Conservation (phyloP, 2,329 filamentous ascomycete species). For the Mycosphaerella sp. region DNA sequence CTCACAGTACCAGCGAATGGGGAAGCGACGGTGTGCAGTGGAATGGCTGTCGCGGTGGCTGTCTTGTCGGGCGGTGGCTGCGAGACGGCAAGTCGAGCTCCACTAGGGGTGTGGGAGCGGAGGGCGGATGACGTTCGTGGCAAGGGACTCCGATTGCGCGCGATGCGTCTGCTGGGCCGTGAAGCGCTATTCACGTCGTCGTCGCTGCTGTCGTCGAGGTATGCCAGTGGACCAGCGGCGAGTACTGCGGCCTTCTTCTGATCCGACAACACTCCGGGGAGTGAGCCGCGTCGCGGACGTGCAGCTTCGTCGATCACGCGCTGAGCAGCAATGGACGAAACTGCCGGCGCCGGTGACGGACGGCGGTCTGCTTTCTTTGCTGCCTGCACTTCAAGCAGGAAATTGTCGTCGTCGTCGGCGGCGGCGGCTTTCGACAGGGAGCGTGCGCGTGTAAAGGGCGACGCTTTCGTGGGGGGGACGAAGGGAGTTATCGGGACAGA, state of each 20-base stretch:
- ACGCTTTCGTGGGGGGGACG: constrained; percentile 14
- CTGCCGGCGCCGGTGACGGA: constrained; percentile 28
- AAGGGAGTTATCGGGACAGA: constrained; percentile 9
- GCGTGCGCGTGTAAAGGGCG: constrained; percentile 14
- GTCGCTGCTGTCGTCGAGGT: constrained; percentile 33
- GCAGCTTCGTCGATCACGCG: constrained; percentile 20
- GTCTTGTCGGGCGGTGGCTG: constrained; percentile 13
- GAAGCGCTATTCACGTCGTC: constrained; percentile 22
- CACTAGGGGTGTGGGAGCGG: constrained; percentile 26
- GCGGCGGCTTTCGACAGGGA: constrained; percentile 17
- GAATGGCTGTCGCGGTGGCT: constrained; percentile 15
- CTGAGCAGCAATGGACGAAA: constrained; percentile 15
- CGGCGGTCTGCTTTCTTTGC: constrained; percentile 24
- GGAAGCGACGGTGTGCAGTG: constrained; percentile 32
- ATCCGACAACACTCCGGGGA: constrained; percentile 16
- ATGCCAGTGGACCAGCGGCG: constrained; percentile 30
- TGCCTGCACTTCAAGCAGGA: constrained; percentile 23
- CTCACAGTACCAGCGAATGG: constrained; percentile 33
- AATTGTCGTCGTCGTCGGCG: constrained; percentile 30
- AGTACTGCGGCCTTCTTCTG: constrained; percentile 24
- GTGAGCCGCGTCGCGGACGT: constrained; percentile 20
- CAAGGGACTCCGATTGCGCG: constrained; percentile 28
- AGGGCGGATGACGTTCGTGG: constrained; percentile 23
- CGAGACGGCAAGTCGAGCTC: constrained; percentile 17
- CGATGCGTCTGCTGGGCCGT: constrained; percentile 14